Conservation (phyloP, 1,284 basidiomycete species). For the Lignosus rhinocerotis region DNA sequence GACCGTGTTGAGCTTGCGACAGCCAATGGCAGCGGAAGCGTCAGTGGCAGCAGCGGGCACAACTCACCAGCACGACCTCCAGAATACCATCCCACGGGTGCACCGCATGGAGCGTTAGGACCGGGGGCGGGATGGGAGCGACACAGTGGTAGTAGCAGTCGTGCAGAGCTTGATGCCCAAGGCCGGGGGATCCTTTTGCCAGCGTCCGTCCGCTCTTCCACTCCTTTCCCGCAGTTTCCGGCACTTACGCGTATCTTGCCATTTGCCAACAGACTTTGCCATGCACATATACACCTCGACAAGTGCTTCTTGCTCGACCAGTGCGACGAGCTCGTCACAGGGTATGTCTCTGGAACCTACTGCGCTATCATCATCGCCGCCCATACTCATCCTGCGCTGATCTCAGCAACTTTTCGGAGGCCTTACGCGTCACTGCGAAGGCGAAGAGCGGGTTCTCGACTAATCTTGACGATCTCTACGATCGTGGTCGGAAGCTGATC, state of each 20-base stretch:
- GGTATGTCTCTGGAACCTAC: slow-evolving; percentile 37
- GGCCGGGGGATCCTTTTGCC: slow-evolving; percentile 49
- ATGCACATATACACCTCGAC: slow-evolving; percentile 67
- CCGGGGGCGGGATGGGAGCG: slow-evolving; percentile 1
- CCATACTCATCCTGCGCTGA: slow-evolving; percentile 13
- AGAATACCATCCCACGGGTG: slow-evolving; percentile 8
- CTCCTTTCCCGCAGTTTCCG: slow-evolving; percentile 4
- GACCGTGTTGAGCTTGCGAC: slow-evolving; percentile 19
- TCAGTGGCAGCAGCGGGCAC: slow-evolving; percentile 16
- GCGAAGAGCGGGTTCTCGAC: slow-evolving; percentile 50
- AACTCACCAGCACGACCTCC: slow-evolving; percentile 17
- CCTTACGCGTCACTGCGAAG: slow-evolving; percentile 49
- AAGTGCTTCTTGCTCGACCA: slow-evolving; percentile 64
- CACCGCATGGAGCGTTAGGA: not conserved
- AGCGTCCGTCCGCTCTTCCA: slow-evolving; percentile 41
- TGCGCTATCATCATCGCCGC: not conserved
- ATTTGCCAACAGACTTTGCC: slow-evolving; percentile 48
- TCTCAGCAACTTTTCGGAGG: slow-evolving; percentile 56
- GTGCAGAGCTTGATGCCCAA: slow-evolving; percentile 40
- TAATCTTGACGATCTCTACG: slow-evolving; percentile 46
- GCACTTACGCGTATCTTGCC: slow-evolving; percentile 5
- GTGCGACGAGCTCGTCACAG: slow-evolving; percentile 49
- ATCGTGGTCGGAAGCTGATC: slow-evolving; percentile 53
- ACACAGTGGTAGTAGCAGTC: not conserved
- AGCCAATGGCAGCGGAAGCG: slow-evolving; percentile 13